Evolutionary conservation across 805 yeast species (phyloP).

Genomic region (Clavispora asparagi): DNA sequence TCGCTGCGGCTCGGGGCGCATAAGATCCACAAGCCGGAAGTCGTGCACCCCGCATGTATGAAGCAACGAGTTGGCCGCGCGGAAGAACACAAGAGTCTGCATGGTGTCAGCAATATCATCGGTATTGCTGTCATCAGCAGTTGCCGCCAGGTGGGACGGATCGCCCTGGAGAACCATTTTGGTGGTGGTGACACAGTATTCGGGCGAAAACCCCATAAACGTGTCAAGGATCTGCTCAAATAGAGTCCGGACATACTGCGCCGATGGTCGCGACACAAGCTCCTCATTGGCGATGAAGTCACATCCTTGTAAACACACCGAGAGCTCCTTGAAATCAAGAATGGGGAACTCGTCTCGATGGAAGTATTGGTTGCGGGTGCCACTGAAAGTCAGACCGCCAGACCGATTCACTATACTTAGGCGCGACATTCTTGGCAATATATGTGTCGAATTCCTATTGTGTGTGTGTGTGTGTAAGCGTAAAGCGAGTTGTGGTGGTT

Average conservation of each 20-base stretch:
- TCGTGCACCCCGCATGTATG: constrained; percentile 73
- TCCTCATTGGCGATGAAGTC: constrained; percentile 60
- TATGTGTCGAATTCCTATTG: not conserved
- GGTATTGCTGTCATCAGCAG: constrained; percentile 6
- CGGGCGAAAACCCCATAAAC: constrained; percentile 48
- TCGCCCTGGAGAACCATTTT: constrained; percentile 14
- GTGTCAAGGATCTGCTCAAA: constrained; percentile 59
- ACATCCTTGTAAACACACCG: constrained; percentile 55
- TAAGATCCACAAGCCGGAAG: constrained; percentile 67
- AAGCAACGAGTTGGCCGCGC: constrained; percentile 58
- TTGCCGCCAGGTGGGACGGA: not conserved
- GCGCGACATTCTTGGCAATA: constrained; percentile 4
- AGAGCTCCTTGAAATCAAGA: constrained; percentile 55
- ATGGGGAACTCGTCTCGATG: constrained; percentile 53
- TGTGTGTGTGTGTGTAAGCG: not conserved
- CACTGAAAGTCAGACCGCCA: constrained; percentile 1
- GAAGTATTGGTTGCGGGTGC: constrained; percentile 2
- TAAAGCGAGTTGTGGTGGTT: not conserved
- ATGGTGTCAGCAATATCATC: constrained; percentile 29
- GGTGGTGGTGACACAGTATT: constrained; percentile 16
- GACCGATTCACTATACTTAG: constrained; percentile 3
- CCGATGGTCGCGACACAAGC: constrained; percentile 51
- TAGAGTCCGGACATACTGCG: constrained; percentile 48
- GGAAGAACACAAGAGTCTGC: constrained; percentile 49
- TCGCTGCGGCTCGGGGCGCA: constrained; percentile 70